Base-by-base conservation (phyloP, 768 basidiomycete species). In the Peribolospora baueri region DNA sequence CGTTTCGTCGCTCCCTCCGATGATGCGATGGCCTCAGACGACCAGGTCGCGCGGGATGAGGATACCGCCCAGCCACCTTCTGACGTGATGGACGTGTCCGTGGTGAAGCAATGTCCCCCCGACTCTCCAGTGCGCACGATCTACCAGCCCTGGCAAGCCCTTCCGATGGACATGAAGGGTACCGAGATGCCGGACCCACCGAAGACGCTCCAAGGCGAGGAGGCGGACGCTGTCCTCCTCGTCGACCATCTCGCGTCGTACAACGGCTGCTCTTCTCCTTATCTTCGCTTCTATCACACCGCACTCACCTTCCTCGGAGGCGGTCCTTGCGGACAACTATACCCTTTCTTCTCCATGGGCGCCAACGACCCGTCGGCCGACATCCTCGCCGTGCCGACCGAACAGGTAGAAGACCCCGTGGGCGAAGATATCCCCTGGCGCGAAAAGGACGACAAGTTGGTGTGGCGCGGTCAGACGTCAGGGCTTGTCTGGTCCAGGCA, bases 381-480 rank as follows among this genome's bases (percentile, higher is more conserved):
- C 57, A 60, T 66, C 13, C 63, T 64, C 57, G 57, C 61, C 0
- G 52, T 65, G 42, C 61, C 63, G 49, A 54, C 54, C 51, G 62
- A 65, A 54, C 62, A 65, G 40, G 60, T 65, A 52, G 65, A 59
- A 46, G 50, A 62, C 46, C 64, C 65, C 40, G 54, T 60, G 48
- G 43, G 47, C 41, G 56, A 62, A 50, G 60, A 64, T 52, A 61
- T 61, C 36, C n/a, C 58, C 6, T 72, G 71, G 71, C 65, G 67
- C 41, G 67, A 69, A 53, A 66, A 67, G 2, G 64, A 70, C 57
- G 60, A 68, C 41, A 51, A 64, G 7, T 50, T 71, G 7, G 67
- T 70, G 53, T 72, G 70, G 70, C 61, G 70, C 6, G 71, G 71
- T 1, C 66, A 67, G n/a, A 69, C 68, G 4, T 69, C 69, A 0